phyloP scores from a whole-genome alignment of 1,139 yeast species.

The Meyerozyma elateridarum region DNA sequence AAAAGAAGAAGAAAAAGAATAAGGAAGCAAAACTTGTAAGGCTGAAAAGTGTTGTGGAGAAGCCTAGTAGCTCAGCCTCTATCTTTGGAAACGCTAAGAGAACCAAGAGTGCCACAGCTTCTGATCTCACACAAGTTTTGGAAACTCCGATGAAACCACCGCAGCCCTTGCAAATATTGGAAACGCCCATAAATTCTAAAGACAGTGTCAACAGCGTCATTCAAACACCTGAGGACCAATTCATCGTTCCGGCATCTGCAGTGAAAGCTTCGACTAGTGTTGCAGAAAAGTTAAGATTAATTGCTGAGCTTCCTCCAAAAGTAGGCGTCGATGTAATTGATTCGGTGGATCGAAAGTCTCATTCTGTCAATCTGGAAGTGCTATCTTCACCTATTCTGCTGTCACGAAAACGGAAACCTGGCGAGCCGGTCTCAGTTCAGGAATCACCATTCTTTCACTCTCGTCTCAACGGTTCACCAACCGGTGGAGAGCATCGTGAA shows the following conservation, averaged over 20 bases:
- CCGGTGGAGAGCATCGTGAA: constrained; percentile 3
- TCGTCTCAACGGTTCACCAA: constrained; percentile 20
- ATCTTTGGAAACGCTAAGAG: constrained; percentile 29
- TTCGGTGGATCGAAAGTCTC: no score
- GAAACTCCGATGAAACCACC: constrained; percentile 9
- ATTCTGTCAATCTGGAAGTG: no score
- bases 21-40: constrained; percentile 6
- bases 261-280: background rate
- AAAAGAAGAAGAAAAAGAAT: constrained; percentile 6
- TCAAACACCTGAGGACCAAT: constrained; percentile 10
- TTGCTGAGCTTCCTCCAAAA: no score
- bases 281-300: no score
- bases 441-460: constrained; percentile 31
- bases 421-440: constrained; percentile 28
- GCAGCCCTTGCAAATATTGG: constrained; percentile 6
- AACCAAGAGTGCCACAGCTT: constrained; percentile 10
- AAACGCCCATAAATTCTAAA: constrained; percentile 5
- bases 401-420: constrained; percentile 22
- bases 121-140: constrained; percentile 3
- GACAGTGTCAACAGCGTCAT: constrained; percentile 5
- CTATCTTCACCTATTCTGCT: constrained; percentile 3
- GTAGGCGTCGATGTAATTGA: no score
- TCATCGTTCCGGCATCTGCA: constrained; percentile 5
- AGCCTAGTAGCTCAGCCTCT: constrained; percentile 9
- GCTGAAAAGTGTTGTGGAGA: constrained; percentile 12